Evolutionary conservation across 495 filamentous ascomycete species (phyloP).

Genomic region (Penicillium cinerascens): DNA sequence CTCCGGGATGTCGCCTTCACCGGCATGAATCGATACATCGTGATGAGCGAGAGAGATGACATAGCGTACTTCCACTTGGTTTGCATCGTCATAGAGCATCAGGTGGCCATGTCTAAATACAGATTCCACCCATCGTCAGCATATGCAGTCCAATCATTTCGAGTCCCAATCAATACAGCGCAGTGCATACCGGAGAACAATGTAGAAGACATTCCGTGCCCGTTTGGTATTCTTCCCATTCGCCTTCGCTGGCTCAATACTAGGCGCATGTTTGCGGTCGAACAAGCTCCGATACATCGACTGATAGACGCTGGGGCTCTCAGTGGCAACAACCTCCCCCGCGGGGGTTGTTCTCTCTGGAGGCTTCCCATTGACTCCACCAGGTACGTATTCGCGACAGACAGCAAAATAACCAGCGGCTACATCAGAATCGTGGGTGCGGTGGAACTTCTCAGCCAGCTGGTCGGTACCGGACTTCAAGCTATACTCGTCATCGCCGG

Average conservation of each 20-base stretch:
- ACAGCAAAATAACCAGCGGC: conserved; percentile 94
- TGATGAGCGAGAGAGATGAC: conserved; percentile 90
- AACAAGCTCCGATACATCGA: conserved; percentile 96
- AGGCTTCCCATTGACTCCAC: conserved; percentile 84
- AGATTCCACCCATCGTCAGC: conserved; percentile 17
- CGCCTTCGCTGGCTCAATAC: conserved; percentile 44
- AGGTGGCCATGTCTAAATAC: conserved; percentile 78
- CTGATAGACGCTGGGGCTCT: conserved; percentile 93
- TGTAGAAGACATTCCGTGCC: conserved; percentile 88
- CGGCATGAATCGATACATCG: conserved; percentile 79
- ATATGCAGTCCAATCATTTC: background rate
- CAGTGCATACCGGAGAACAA: conserved; percentile 70
- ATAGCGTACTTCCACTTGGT: conserved; percentile 89
- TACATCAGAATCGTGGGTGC: conserved; percentile 70
- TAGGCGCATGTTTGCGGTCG: conserved; percentile 68
- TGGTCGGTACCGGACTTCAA: conserved; percentile 48
- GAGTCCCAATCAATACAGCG: background rate
- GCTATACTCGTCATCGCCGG: conserved; percentile 46
- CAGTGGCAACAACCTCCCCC: conserved; percentile 63
- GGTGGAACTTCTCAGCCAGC: conserved; percentile 53
- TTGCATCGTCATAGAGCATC: conserved; percentile 91
- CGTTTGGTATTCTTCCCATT: conserved; percentile 63
- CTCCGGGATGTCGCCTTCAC: conserved; percentile 76
- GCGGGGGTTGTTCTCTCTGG: conserved; percentile 83
- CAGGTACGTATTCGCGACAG: conserved; percentile 85